These are phyloP conservation scores for Warburgia ugandensis DNA, from an alignment of 164 flowering plant genomes.

Conservation along the genomic window DNA sequence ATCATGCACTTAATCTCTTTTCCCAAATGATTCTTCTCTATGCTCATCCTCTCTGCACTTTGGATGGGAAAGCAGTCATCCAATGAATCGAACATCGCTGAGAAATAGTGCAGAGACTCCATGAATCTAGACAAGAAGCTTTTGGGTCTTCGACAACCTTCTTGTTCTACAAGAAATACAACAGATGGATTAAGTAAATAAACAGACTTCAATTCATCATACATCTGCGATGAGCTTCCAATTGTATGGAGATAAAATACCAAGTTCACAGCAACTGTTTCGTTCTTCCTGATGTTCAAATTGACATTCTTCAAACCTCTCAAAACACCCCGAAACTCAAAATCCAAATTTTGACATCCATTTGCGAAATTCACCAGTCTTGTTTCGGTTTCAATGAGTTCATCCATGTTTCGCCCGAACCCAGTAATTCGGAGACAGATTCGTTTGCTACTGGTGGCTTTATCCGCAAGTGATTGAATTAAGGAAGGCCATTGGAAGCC, in stretches of 20 bases:
- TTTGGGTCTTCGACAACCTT: constrained; percentile 36
- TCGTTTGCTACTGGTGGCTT: constrained; percentile 24
- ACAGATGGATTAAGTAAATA: constrained; percentile 41
- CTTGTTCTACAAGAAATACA: constrained; percentile 51
- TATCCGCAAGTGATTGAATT: constrained; percentile 71
- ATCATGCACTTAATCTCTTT: constrained; percentile 51
- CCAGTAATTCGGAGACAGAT: constrained; percentile 52
- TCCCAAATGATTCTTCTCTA: constrained; percentile 62
- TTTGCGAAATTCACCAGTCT: constrained; percentile 52
- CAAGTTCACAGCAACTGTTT: constrained; percentile 56
- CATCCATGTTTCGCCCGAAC: constrained; percentile 39
- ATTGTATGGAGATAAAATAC: constrained; percentile 40
- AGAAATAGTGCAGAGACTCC: constrained; percentile 67
- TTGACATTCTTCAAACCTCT: constrained; percentile 27
- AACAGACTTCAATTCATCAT: constrained; percentile 36
- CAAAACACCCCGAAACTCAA: constrained; percentile 52
- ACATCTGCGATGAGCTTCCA: constrained; percentile 23
- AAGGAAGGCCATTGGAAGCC: constrained; percentile 87
- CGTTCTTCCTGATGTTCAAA: constrained; percentile 34
- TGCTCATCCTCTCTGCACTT: constrained; percentile 48
- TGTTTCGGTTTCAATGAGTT: constrained; percentile 48
- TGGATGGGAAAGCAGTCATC: constrained; percentile 59
- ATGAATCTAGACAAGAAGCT: constrained; percentile 58
- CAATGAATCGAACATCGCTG: constrained; percentile 74
- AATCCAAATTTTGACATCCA: constrained; percentile 35